Conservation (phyloP, 1,284 basidiomycete genomes). For the Apiotrichum sp. region DNA sequence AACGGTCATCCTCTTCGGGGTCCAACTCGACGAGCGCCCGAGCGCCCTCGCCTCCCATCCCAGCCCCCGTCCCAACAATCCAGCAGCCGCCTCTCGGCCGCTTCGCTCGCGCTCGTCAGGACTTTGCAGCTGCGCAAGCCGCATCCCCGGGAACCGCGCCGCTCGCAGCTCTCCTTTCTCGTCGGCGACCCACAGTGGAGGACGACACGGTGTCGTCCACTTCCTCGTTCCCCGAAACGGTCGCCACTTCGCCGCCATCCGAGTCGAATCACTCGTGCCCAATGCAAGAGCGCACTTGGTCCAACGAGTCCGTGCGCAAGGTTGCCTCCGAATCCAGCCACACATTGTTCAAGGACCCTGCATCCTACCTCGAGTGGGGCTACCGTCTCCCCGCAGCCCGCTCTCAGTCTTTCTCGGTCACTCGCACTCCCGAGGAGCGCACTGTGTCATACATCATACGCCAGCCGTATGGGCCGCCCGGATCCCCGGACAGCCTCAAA, state of each 20-base stretch:
- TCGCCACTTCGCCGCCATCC: slow-evolving; percentile 12
- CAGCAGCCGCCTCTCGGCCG: slow-evolving; percentile 18
- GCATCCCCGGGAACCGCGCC: slow-evolving; percentile 10
- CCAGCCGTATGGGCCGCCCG: slow-evolving; percentile 79
- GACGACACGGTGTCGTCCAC: slow-evolving; percentile 13
- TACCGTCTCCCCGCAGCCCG: slow-evolving; percentile 14
- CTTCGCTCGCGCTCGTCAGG: slow-evolving; percentile 33
- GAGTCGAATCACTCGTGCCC: slow-evolving; percentile 2
- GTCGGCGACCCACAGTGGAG: slow-evolving; percentile 14
- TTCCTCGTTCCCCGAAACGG: slow-evolving; percentile 7
- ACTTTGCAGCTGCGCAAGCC: slow-evolving; percentile 15
- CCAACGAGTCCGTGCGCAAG: slow-evolving; percentile 8
- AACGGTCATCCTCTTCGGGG: slow-evolving; percentile 6
- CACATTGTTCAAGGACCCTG: slow-evolving; percentile 10
- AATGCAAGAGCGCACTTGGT: slow-evolving; percentile 11
- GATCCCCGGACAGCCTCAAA: slow-evolving; percentile 75
- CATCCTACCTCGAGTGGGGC: slow-evolving; percentile 15
- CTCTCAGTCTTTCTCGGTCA: slow-evolving; percentile 16
- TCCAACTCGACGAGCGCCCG: slow-evolving; percentile 8
- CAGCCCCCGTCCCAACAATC: slow-evolving; percentile 4
- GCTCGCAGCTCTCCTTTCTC: slow-evolving; percentile 18
- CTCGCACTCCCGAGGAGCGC: neutral
- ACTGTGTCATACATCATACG: slow-evolving; percentile 48
- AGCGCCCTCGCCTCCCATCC: slow-evolving; percentile 7
- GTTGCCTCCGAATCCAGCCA: slow-evolving; percentile 16